Conservation (phyloP, 805 yeast genomes). For the Cyberlindnera maclurae region DNA sequence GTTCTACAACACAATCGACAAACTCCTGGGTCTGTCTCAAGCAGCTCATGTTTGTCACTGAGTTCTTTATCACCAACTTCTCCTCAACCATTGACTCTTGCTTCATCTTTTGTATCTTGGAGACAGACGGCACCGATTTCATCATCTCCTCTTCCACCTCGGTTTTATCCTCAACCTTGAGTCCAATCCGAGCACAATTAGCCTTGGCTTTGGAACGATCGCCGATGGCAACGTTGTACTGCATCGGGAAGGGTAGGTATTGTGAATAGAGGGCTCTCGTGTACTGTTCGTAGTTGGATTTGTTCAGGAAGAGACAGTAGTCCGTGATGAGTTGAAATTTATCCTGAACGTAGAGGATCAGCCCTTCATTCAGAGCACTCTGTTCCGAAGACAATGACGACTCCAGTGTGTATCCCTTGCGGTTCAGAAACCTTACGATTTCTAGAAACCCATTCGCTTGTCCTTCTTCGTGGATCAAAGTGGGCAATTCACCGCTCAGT, state of each 20-base stretch:
- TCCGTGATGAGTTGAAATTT: constrained; percentile 42
- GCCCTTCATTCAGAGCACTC: constrained; percentile 36
- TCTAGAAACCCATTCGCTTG: constrained; percentile 34
- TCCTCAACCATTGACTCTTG: constrained; percentile 38
- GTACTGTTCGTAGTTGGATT: constrained; percentile 50
- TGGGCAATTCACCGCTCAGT: constrained; percentile 43
- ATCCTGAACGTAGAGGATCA: constrained; percentile 34
- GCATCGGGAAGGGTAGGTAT: constrained; percentile 65
- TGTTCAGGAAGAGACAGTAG: constrained; percentile 50
- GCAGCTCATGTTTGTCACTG: constrained; percentile 23
- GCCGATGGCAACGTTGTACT: constrained; percentile 57
- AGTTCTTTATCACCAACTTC: constrained; percentile 20
- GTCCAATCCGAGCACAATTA: constrained; percentile 27
- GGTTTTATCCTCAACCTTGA: constrained; percentile 26
- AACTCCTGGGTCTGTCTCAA: constrained; percentile 11
- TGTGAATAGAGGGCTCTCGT: constrained; percentile 47
- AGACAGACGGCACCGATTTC: constrained; percentile 21
- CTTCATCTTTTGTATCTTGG: constrained; percentile 67
- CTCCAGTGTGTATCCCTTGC: constrained; percentile 5
- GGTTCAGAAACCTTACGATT: constrained; percentile 29
- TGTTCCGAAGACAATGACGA: constrained; percentile 15
- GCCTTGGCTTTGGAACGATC: constrained; percentile 29
- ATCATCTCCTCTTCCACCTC: constrained; percentile 25
- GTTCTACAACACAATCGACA: constrained; percentile 8
- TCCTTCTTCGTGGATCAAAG: constrained; percentile 24